Conservation (phyloP, 2,329 filamentous ascomycete species). For the Zelopaecilomyces penicillatus region DNA sequence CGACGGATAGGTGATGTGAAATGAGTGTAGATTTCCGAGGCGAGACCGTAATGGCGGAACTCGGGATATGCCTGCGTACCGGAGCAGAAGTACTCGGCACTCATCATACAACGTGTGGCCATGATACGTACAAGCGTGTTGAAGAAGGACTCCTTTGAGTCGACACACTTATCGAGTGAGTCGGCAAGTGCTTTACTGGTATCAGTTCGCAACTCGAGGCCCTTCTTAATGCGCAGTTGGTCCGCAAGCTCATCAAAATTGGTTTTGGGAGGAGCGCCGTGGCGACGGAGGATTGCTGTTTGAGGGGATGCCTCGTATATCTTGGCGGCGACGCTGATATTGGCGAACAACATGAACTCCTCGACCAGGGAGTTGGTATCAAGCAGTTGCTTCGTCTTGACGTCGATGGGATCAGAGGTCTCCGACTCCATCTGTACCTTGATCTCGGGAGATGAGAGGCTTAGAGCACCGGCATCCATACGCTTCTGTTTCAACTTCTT, state of each 20-base stretch:
- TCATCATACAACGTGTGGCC: conserved; percentile 98
- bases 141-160: conserved; percentile 82
- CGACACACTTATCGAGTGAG: conserved; percentile 77
- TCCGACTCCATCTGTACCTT: conserved; percentile 93
- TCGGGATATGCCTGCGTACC: conserved; percentile 89
- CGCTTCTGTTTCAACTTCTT: conserved; percentile 92
- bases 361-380: conserved; percentile 97
- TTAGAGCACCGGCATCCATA: conserved; percentile 90
- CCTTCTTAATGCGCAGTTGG: conserved; percentile 81
- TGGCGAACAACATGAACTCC: conserved; percentile 98
- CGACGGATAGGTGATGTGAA: conserved; percentile 96
- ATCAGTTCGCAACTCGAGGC: conserved; percentile 70
- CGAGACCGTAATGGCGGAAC: conserved; percentile 94
- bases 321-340: conserved; percentile 84
- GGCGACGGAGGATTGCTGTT: conserved; percentile 85
- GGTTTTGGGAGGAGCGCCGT: conserved; percentile 84
- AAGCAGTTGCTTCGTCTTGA: conserved; percentile 88
- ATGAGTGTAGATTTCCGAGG: conserved; percentile 95
- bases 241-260: conserved; percentile 93
- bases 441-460: conserved; percentile 95
- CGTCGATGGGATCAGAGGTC: conserved; percentile 89
- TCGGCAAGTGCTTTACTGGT: conserved; percentile 90
- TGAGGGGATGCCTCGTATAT: conserved; percentile 91
- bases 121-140: conserved; percentile 97
- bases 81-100: conserved; percentile 94